phyloP scores from a whole-genome alignment of 2,329 filamentous ascomycete genomes.

The Fusarium sp. region DNA sequence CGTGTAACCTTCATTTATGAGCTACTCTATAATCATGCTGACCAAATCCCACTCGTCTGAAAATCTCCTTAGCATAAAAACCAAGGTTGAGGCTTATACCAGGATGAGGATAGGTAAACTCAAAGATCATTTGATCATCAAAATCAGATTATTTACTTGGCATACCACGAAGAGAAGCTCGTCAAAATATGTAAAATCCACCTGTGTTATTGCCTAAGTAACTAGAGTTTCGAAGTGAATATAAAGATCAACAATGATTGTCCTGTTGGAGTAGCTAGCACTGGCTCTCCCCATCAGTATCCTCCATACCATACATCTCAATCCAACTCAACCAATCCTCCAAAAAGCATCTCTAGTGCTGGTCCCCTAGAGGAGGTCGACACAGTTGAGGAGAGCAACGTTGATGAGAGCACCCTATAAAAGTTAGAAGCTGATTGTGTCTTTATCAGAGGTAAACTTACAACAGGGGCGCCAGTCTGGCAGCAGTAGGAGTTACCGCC shows the following conservation, averaged over 20 bases:
- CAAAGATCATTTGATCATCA: no score
- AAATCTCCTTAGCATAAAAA: no score
- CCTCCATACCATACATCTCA: neutral
- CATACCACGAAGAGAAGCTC: no score
- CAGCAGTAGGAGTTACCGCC: conserved; percentile 16
- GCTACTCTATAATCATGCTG: no score
- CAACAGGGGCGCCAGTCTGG: neutral
- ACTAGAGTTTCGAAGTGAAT: conserved; percentile 8
- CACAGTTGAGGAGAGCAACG: conserved; percentile 26
- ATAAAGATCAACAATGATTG: neutral
- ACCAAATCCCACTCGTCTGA: no score
- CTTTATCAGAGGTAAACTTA: conserved; percentile 2
- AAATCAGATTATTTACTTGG: no score
- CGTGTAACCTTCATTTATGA: no score
- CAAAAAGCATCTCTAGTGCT: neutral
- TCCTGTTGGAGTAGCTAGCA: conserved; percentile 13
- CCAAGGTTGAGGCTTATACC: no score
- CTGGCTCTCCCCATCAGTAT: conserved; percentile 9
- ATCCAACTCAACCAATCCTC: neutral
- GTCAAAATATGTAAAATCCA: neutral
- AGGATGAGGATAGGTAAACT: no score
- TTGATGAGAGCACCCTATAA: conserved; percentile 14
- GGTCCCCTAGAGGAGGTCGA: neutral
- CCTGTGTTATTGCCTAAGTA: neutral
- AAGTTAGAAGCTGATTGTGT: neutral